Evolutionary conservation across 306 rosid genomes (phyloP), one percentile per base, ranked within the genome.

Genomic region (Vicia sativa): DNA sequence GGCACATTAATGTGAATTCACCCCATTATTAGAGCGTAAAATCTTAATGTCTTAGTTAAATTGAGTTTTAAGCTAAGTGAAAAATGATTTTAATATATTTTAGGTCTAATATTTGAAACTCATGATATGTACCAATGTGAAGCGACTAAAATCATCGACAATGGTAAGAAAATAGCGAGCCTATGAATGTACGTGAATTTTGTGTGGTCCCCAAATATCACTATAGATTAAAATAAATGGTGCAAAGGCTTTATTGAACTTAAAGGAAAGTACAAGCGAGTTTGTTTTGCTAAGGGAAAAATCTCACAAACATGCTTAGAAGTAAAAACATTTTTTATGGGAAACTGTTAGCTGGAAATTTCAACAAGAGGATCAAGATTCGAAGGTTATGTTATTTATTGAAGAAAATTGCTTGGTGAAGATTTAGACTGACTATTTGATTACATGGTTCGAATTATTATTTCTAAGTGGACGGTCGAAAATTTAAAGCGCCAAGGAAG

Each of bases 221-320:
- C 18, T 12, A 11, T 38, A 11, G 9, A 38, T 8, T 18, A 38
- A 61, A 38, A 38, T 18, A 61, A 61, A 38, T 2, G 11, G 67
- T 18, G 34, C 67, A 11, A 37, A 3, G 26, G 15, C 18, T 18
- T 34, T 35, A 35, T 35, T 18, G 11, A 39, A 62, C 67, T 62
- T 38, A 6, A 62, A 39, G 18, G 18, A 14, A 61, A 62, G 21
- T 31, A 42, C 21, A 62, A 39, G 7, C 18, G 18, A 62, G 67
- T 62, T 38, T 62, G 35, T 62, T 62, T 62, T 38, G 18, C 11
- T 54, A 55, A 6, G 38, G 16, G 18, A 13, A 10, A 55, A 55
- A 55, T 55, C 61, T 11, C 50, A 39, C 50, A 38, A 18, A 61
- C 31, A 61, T 61, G 15, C 6, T 18, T 37, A 15, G 42, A 14